Evolutionary conservation across 306 rosid genomes (phyloP).

Genomic region (Astragalus glycyphyllos): DNA sequence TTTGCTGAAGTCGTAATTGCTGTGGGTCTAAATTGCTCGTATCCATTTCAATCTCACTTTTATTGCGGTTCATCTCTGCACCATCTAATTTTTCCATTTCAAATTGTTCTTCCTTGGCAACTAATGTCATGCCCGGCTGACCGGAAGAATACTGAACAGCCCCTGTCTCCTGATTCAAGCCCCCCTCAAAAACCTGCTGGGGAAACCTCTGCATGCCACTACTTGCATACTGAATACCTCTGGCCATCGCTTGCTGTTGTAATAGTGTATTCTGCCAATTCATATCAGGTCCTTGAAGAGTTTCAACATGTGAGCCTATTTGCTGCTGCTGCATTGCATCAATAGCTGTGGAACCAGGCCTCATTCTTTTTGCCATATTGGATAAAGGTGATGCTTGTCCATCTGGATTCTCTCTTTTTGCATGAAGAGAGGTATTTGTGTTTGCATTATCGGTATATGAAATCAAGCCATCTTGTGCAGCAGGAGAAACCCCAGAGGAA

Average conservation of each 20-base stretch:
- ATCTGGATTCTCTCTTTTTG: conserved; percentile 81
- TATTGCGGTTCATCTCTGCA: conserved; percentile 66
- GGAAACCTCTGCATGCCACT: conserved; percentile 72
- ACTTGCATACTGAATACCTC: conserved; percentile 70
- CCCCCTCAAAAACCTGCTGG: conserved; percentile 77
- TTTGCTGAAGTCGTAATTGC: conserved; percentile 64
- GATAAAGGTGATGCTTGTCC: conserved; percentile 78
- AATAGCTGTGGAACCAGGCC: conserved; percentile 58
- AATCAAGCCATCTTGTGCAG: conserved; percentile 68
- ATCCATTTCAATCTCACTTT: conserved; percentile 69
- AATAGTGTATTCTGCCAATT: conserved; percentile 77
- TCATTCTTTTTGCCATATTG: conserved; percentile 66
- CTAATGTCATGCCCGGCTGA: conserved; percentile 66
- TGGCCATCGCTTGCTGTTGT: conserved; percentile 69
- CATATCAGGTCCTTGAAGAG: conserved; percentile 73
- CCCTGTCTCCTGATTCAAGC: conserved; percentile 67
- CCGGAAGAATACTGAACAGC: conserved; percentile 61
- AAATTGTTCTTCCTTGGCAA: conserved; percentile 85
- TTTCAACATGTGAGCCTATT: conserved; percentile 58
- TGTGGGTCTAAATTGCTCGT: conserved; percentile 73
- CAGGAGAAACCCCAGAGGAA: conserved; percentile 63
- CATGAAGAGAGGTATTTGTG: conserved; percentile 58
- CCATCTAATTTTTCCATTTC: conserved; percentile 75
- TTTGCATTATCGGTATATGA: conserved; percentile 68
- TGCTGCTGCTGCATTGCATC: conserved; percentile 77